Conservation (phyloP, 1,284 basidiomycete genomes). For the Mycosarcoma mackinlayi region DNA sequence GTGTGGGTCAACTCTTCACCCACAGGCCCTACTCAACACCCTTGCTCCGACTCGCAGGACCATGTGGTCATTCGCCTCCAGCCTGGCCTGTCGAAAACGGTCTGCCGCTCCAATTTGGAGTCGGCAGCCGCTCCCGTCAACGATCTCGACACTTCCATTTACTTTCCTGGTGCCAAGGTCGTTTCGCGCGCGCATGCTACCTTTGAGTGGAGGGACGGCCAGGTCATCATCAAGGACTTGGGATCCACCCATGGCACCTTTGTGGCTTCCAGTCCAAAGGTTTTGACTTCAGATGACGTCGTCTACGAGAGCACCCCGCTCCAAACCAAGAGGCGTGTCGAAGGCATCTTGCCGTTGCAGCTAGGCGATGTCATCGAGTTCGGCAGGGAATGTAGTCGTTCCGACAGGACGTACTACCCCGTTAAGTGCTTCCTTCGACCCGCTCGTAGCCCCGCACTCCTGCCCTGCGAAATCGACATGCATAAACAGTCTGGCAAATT, state of each 20-base stretch:
- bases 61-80: slow-evolving; percentile 15
- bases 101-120: slow-evolving; percentile 15
- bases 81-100: slow-evolving; percentile 3
- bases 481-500: no score
- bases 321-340: slow-evolving; percentile 1
- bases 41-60: not conserved
- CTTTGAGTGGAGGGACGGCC: slow-evolving; percentile 26
- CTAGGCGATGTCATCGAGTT: slow-evolving; percentile 32
- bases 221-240: slow-evolving; percentile 16
- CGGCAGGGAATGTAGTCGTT: slow-evolving; percentile 14
- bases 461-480: no score
- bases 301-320: not conserved
- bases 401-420: slow-evolving; percentile 8
- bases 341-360: not conserved
- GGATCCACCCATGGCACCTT: slow-evolving; percentile 49
- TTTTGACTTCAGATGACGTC: not conserved
- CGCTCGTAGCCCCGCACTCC: no score
- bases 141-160: slow-evolving; percentile 19
- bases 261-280: slow-evolving; percentile 8
- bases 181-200: slow-evolving; percentile 41
- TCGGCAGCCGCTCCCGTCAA: slow-evolving; percentile 15
- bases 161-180: slow-evolving; percentile 32
- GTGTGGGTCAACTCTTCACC: slow-evolving; percentile 37
- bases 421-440: slow-evolving; percentile 25
- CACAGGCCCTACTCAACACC: slow-evolving; percentile 8